Percentiles rank a stretch among this genome's conserved stretches.
These are phyloP conservation scores for Phylloporus sp. DNA, from an alignment of 768 basidiomycete genomes.

Conservation along the genomic window DNA sequence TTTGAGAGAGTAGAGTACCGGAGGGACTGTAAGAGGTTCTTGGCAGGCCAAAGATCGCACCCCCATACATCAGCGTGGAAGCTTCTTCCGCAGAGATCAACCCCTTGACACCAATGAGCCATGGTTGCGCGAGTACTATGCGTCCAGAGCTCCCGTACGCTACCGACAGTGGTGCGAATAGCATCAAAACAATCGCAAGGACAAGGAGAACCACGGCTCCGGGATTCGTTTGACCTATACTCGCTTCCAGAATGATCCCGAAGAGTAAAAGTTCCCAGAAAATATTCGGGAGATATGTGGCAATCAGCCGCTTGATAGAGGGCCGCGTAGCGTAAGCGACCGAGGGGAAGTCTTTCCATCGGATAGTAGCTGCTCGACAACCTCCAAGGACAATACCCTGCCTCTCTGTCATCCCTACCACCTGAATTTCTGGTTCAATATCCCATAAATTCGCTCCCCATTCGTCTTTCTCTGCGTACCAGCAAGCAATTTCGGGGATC, in stretches of 20 bases:
- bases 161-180: constrained; percentile 7
- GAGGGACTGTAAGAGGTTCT: constrained; percentile 16
- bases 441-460: constrained; percentile 18
- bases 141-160: constrained; percentile 18
- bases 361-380: constrained; percentile 14
- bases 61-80: constrained; percentile 14
- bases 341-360: constrained; percentile 19
- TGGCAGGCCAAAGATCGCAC: constrained; percentile 3
- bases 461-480: constrained; percentile 18
- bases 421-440: constrained; percentile 15
- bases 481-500: constrained; percentile 2
- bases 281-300: neutral
- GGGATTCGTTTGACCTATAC: neutral
- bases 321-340: constrained; percentile 12
- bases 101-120: constrained; percentile 22
- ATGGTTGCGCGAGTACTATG: constrained; percentile 12
- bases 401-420: constrained; percentile 13
- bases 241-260: neutral
- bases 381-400: constrained; percentile 19
- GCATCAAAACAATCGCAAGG: constrained; percentile 8
- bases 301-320: constrained; percentile 13
- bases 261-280: constrained; percentile 1
- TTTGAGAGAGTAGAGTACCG: constrained; percentile 13
- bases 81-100: constrained; percentile 22
- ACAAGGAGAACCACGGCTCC: neutral